Base-by-base conservation (phyloP, 306 rosid species). In the Quercus bicolor region DNA sequence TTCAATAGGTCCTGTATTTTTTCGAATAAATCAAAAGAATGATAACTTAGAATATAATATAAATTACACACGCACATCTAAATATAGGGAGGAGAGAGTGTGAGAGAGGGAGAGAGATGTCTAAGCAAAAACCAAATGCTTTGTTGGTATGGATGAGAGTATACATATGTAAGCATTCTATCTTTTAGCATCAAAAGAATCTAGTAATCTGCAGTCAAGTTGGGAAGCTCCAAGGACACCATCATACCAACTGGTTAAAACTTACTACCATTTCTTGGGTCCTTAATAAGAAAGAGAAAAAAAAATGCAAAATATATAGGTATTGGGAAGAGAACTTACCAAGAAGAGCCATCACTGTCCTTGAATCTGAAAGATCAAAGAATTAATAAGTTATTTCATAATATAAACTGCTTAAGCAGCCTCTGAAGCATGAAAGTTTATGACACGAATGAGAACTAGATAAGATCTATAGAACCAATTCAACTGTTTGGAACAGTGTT, bases 321-420 rank as follows among this genome's bases (percentile, higher is more conserved):
- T 33, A 34, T 24, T 37, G 75, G 80, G 73, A 80, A 73, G 76
- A 84, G 62, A 28, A 45, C 85, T 86, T 82, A 92, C 98, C 98
- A 16, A 95, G 90, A 86, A 95, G 86, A 75, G 98, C 97, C 98
- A 95, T 95, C 86, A 92, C 98, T 34, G 98, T 95, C 89, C 98
- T 91, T 37, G 98, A 95, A 91, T 92, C 98, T 95, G 85, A 61
- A 79, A 77, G 24, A 79, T 78, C 56, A 23, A 9, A 29, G 26
- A 52, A 18, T 43, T 72, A 28, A 31, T 65, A 45, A 51, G 59
- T 29, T 43, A 62, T 52, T 70, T 12, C 29, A 54, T 66, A 57
- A 14, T 57, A 70, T 29, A 64, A 64, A 64, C 21, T 16, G 12
- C 4, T 29, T 64, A 31, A 64, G 31, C 40, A 70, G 51, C 53